Conservation (phyloP, 2,329 filamentous ascomycete genomes). For the Capronia americana region DNA sequence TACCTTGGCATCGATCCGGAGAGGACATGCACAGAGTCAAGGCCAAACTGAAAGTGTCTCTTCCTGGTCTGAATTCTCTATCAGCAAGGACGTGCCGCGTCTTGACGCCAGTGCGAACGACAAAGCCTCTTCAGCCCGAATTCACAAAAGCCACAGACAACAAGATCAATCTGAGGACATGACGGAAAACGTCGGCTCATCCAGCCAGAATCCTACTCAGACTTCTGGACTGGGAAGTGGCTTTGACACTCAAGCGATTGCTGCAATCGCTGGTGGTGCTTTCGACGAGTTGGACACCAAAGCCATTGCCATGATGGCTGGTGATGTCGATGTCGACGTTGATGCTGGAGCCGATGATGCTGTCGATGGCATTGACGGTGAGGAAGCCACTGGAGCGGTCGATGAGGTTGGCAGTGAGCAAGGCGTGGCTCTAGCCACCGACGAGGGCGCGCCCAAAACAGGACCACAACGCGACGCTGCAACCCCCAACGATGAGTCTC, state of each 20-base stretch:
- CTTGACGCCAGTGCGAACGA: conserved; percentile 21
- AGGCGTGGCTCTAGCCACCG: not conserved
- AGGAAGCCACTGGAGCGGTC: conserved; percentile 18
- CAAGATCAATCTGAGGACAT: conserved; percentile 33
- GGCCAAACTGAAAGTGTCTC: conserved; percentile 47
- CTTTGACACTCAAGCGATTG: conserved; percentile 40
- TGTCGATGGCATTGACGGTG: conserved; percentile 36
- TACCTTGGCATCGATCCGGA: conserved; percentile 42
- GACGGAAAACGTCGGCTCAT: conserved; percentile 33
- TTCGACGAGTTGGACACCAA: conserved; percentile 41
- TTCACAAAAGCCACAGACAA: conserved; percentile 36
- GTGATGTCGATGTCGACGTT: conserved; percentile 37
- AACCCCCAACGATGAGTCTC: conserved; percentile 34
- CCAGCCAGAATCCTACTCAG: conserved; percentile 44
- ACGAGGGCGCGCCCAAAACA: conserved; percentile 23
- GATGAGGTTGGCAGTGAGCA: conserved; percentile 37
- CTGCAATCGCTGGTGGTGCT: conserved; percentile 37
- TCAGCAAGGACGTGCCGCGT: conserved; percentile 70
- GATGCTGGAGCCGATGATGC: conserved; percentile 37
- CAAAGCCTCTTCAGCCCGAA: conserved; percentile 43
- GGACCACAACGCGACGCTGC: conserved; percentile 32
- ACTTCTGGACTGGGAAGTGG: conserved; percentile 31
- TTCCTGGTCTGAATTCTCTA: conserved; percentile 88
- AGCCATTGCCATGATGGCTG: conserved; percentile 39
- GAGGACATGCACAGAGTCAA: conserved; percentile 45